Conservation (phyloP, 192 early-diverging fungal genomes). For the Entomortierella parvispora region DNA sequence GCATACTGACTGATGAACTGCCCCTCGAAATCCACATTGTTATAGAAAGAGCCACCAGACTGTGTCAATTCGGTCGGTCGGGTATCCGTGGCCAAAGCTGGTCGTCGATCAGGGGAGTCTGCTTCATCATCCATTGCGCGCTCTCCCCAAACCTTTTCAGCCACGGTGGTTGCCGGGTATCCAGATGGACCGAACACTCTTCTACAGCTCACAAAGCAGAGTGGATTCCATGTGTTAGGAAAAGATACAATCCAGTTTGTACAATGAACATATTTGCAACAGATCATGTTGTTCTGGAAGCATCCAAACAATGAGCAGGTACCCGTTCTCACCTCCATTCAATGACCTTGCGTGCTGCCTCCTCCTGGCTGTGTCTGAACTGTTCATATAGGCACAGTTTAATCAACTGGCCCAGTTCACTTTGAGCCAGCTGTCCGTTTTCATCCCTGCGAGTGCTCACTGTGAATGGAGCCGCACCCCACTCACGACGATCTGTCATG, state of each 20-base stretch:
- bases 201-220: neutral
- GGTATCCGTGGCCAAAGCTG: neutral
- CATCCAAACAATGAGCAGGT: neutral
- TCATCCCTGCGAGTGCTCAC: conserved; percentile 30
- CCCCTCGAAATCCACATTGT: neutral
- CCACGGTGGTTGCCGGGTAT: neutral
- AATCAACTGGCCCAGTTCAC: conserved; percentile 27
- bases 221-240: neutral
- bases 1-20: neutral
- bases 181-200: conserved; percentile 14
- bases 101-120: neutral
- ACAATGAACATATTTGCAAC: too few relatives aligned
- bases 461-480: conserved; percentile 37
- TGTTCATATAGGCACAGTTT: conserved; percentile 27
- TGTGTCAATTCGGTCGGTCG: neutral
- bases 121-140: neutral
- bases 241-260: too few relatives aligned
- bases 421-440: conserved; percentile 20
- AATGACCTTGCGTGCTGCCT: conserved; percentile 31
- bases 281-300: too few relatives aligned
- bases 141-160: conserved; percentile 19
- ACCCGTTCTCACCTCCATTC: conserved; percentile 26
- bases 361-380: conserved; percentile 28
- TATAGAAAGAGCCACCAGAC: too few relatives aligned
- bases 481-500: conserved; percentile 31